phyloP scores from a whole-genome alignment of 306 rosid genomes.

The Vigna reflexopilosa region DNA sequence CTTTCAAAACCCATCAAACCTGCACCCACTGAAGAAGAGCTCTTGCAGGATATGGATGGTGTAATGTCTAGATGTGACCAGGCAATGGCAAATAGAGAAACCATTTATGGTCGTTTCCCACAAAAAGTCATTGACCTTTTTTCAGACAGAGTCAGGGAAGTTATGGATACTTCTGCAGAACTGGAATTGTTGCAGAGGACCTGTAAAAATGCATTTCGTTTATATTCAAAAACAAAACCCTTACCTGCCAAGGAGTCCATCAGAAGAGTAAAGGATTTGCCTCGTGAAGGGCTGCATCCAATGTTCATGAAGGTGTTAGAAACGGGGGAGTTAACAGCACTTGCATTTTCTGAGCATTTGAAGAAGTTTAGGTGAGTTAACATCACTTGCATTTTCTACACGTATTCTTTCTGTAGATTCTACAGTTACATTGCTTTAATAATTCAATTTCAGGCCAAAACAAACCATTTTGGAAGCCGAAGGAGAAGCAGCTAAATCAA shows the following conservation, averaged over 20 bases:
- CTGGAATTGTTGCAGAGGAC: slow-evolving; percentile 62
- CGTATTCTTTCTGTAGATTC: slow-evolving; percentile 34
- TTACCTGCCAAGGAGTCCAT: slow-evolving; percentile 88
- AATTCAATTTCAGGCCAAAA: slow-evolving; percentile 72
- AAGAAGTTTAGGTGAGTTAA: slow-evolving; percentile 78
- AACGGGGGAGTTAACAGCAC: slow-evolving; percentile 87
- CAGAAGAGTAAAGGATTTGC: slow-evolving; percentile 80
- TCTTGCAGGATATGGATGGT: slow-evolving; percentile 74
- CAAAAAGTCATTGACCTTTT: slow-evolving; percentile 85
- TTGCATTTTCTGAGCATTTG: slow-evolving; percentile 97
- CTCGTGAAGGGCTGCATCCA: slow-evolving; percentile 88
- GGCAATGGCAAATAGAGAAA: slow-evolving; percentile 77
- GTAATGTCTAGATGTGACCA: slow-evolving; percentile 73
- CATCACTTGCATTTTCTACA: too few species aligned
- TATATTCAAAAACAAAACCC: slow-evolving; percentile 88
- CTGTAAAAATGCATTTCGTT: slow-evolving; percentile 79
- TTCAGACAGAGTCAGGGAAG: slow-evolving; percentile 85
- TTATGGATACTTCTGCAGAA: slow-evolving; percentile 79
- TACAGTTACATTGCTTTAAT: slow-evolving; percentile 26
- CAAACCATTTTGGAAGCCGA: slow-evolving; percentile 94
- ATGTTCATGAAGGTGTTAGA: slow-evolving; percentile 73
- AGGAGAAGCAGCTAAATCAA: slow-evolving; percentile 86
- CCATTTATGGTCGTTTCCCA: slow-evolving; percentile 92
- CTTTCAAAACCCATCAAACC: slow-evolving; percentile 82
- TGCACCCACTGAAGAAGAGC: slow-evolving; percentile 92